A percentile compares a stretch with the other conserved stretches of the same genome.
These are phyloP conservation scores for Carpinus viminea DNA, from an alignment of 306 rosid genomes.

Conservation along the genomic window DNA sequence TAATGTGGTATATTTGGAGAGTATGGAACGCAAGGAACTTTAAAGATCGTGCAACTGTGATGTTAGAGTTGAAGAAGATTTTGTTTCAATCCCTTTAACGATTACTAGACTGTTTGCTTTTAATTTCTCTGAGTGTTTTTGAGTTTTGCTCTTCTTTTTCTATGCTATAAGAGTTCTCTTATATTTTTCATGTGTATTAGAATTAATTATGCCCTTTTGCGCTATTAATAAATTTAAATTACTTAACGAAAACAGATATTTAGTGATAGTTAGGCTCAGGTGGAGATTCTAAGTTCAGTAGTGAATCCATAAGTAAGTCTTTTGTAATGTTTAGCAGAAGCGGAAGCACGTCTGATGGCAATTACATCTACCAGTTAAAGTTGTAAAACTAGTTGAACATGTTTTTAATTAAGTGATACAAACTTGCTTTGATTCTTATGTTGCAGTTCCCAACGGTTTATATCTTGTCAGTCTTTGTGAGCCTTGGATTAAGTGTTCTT, in stretches of 20 bases:
- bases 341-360: neutral
- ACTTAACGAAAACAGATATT: neutral
- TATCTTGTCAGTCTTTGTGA: neutral
- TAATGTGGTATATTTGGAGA: no score
- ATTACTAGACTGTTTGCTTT: no score
- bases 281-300: neutral
- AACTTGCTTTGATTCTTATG: neutral
- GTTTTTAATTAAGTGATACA: neutral
- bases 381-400: neutral
- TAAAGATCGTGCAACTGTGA: no score
- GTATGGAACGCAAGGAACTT: no score
- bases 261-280: neutral
- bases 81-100: no score
- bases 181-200: no score
- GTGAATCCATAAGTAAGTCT: neutral
- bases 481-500: neutral
- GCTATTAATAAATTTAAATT: no score
- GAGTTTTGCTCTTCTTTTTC: no score
- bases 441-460: neutral
- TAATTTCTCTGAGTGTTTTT: no score
- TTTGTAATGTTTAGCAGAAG: neutral
- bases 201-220: no score
- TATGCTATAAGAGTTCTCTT: no score
- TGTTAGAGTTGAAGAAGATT: no score
- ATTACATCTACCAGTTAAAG: neutral